Evolutionary conservation across 2,329 filamentous ascomycete species (phyloP).

Genomic region (Colletotrichum navitas): DNA sequence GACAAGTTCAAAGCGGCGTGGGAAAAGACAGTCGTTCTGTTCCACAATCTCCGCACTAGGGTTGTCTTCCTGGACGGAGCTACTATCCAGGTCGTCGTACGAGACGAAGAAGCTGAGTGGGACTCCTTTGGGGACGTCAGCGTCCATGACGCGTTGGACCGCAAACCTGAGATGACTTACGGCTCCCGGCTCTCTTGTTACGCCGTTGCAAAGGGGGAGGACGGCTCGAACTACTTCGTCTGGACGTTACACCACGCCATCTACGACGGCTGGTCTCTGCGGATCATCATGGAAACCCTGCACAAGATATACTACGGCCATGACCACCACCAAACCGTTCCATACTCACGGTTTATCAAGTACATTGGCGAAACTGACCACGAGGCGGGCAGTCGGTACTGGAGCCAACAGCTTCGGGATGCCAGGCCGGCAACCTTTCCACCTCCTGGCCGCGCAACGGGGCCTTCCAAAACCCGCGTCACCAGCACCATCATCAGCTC

Average conservation of each 20-base stretch:
- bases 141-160: background rate
- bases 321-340: background rate
- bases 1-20: slow-evolving; percentile 40
- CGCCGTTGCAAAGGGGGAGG: slow-evolving; percentile 24
- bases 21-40: slow-evolving; percentile 40
- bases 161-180: slow-evolving; percentile 34
- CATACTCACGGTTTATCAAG: slow-evolving; percentile 19
- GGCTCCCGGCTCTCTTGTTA: slow-evolving; percentile 41
- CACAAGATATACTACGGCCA: slow-evolving; percentile 6
- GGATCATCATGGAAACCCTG: slow-evolving; percentile 9
- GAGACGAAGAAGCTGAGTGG: slow-evolving; percentile 14
- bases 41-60: slow-evolving; percentile 42
- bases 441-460: background rate
- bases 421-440: slow-evolving; percentile 24
- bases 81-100: slow-evolving; percentile 55
- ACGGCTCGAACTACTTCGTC: slow-evolving; percentile 31
- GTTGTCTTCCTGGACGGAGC: slow-evolving; percentile 37
- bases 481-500: background rate
- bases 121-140: background rate
- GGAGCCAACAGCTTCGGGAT: slow-evolving; percentile 22
- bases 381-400: slow-evolving; percentile 4
- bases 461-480: background rate
- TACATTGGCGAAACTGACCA: slow-evolving; percentile 12
- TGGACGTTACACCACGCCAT: slow-evolving; percentile 42
- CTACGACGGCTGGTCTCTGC: slow-evolving; percentile 41